Conservation (phyloP, 2,329 filamentous ascomycete genomes). For the Nannizzia gypsea region DNA sequence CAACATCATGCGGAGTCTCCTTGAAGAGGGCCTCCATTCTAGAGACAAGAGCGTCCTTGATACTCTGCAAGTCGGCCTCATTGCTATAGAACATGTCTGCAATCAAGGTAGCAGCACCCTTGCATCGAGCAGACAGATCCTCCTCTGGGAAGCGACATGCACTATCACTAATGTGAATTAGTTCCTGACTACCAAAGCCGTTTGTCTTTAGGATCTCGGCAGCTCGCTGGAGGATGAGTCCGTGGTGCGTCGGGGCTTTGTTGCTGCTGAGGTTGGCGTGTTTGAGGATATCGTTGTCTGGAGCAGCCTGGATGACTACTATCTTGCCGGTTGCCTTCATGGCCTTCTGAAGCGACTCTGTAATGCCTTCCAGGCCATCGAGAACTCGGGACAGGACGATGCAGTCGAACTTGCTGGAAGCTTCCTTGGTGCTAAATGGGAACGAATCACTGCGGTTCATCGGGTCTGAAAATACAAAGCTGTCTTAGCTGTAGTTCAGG, state of each 20-base stretch:
- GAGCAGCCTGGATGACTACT: constrained; percentile 7
- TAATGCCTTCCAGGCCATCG: constrained; percentile 1
- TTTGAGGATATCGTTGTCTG: constrained; percentile 7
- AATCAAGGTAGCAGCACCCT: neutral
- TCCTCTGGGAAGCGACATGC: neutral
- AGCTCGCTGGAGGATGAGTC: neutral
- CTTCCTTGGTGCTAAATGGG: neutral
- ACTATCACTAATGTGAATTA: neutral
- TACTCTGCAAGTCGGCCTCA: neutral
- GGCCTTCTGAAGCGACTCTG: neutral
- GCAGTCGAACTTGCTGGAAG: constrained; percentile 5
- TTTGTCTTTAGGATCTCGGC: neutral
- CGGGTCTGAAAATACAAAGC: neutral
- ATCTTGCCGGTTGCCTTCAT: neutral
- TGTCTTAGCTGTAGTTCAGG: neutral
- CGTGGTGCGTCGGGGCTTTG: constrained; percentile 1
- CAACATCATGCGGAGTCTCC: neutral
- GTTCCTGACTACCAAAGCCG: constrained; percentile 1
- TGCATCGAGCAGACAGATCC: neutral
- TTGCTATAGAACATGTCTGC: neutral
- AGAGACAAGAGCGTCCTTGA: constrained; percentile 5
- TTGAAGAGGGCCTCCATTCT: constrained; percentile 2
- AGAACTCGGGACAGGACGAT: constrained; percentile 3
- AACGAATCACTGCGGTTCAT: neutral
- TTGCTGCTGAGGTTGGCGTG: neutral